Evolutionary conservation across 768 basidiomycete genomes (phyloP).

Genomic region (Xanthoconium purpureum): DNA sequence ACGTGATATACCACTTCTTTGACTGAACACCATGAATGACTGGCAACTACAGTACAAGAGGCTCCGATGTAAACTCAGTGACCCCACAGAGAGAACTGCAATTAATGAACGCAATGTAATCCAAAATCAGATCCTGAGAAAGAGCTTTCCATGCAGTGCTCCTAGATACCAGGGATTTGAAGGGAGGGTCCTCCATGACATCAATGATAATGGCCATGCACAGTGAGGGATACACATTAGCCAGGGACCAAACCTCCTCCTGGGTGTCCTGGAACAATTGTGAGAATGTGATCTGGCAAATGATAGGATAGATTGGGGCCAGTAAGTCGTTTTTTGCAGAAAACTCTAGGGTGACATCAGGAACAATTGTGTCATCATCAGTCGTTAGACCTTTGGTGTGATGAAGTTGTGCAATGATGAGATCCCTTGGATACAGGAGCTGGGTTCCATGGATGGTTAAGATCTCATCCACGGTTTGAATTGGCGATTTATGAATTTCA

Average conservation of each 20-base stretch:
- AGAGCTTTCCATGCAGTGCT: too few relatives aligned
- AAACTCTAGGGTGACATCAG: too few relatives aligned
- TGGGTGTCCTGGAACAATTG: too few relatives aligned
- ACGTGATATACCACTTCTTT: not conserved
- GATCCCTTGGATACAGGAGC: too few relatives aligned
- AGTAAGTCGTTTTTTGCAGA: not conserved
- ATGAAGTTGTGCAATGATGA: too few relatives aligned
- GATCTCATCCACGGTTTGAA: too few relatives aligned
- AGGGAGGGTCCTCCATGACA: not conserved
- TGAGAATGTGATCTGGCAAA: not conserved
- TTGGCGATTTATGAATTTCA: not conserved
- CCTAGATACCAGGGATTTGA: not conserved
- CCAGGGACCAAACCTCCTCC: too few relatives aligned
- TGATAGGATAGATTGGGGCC: not conserved
- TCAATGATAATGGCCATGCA: not conserved
- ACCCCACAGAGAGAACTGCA: too few relatives aligned
- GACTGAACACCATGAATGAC: not conserved
- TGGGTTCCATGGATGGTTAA: too few relatives aligned
- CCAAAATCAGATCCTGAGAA: not conserved
- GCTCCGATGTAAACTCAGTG: not conserved
- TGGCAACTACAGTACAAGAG: not conserved
- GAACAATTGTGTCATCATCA: too few relatives aligned
- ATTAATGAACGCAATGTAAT: not conserved
- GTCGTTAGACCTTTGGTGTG: too few relatives aligned
- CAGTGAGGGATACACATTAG: not conserved